Evolutionary conservation across 1,284 basidiomycete genomes (phyloP).

Genomic region (Apiotrichum mycotoxinovorans): DNA sequence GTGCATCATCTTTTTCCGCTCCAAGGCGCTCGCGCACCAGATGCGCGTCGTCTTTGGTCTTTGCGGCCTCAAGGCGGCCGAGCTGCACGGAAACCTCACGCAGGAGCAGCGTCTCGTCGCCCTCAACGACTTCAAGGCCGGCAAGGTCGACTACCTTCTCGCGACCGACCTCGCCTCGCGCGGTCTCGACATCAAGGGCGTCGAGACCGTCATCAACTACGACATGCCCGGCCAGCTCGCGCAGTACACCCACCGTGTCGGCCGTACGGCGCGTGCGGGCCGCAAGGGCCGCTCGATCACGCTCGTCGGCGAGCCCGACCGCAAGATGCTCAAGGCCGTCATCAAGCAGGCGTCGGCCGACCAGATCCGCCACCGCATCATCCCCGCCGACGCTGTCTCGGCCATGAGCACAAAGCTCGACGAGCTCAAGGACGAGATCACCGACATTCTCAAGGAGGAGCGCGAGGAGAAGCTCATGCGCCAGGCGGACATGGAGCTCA

Average conservation of each 20-base stretch:
- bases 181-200: slow-evolving; percentile 93
- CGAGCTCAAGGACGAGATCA: slow-evolving; percentile 71
- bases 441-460: slow-evolving; percentile 82
- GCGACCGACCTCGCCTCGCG: slow-evolving; percentile 94
- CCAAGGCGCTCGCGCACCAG: slow-evolving; percentile 95
- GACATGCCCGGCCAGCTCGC: slow-evolving; percentile 93
- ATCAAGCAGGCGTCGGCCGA: slow-evolving; percentile 85
- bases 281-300: slow-evolving; percentile 89
- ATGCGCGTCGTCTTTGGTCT: slow-evolving; percentile 89
- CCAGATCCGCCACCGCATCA: slow-evolving; percentile 81
- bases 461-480: slow-evolving; percentile 89
- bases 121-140: slow-evolving; percentile 80
- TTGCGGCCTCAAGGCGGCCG: slow-evolving; percentile 79
- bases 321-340: slow-evolving; percentile 92
- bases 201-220: slow-evolving; percentile 97
- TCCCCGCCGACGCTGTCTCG: slow-evolving; percentile 73
- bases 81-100: slow-evolving; percentile 89
- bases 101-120: slow-evolving; percentile 91
- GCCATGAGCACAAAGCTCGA: slow-evolving; percentile 71
- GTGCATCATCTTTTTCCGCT: slow-evolving; percentile 89
- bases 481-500: slow-evolving; percentile 91
- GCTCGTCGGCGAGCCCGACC: slow-evolving; percentile 90
- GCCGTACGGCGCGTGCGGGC: slow-evolving; percentile 92
- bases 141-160: slow-evolving; percentile 80
- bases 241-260: slow-evolving; percentile 94